Evolutionary conservation across 2,329 filamentous ascomycete genomes (phyloP).

Genomic region (Aspergillus pseudoterreus): DNA sequence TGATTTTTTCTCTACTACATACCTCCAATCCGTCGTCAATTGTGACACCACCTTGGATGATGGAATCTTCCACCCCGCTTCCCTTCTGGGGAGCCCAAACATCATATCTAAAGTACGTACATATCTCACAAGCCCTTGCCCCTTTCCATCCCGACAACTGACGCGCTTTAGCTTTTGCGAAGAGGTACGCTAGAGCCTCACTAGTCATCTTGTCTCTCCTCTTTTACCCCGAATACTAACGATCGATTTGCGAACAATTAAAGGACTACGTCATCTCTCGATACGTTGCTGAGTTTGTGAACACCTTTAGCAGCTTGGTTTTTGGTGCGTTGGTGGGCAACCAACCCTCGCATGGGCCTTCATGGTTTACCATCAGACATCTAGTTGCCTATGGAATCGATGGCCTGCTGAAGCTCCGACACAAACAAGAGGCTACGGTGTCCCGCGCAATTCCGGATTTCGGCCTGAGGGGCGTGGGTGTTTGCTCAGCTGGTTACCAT

Average conservation of each 20-base stretch:
- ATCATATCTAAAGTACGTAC: conserved; percentile 25
- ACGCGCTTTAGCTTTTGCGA: conserved; percentile 24
- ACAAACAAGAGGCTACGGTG: conserved; percentile 15
- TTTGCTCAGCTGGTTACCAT: conserved; percentile 28
- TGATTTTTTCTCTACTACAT: too few relatives aligned
- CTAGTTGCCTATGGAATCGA: conserved; percentile 39
- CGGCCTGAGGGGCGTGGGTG: conserved; percentile 34
- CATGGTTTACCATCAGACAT: too few relatives aligned
- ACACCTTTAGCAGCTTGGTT: conserved; percentile 41
- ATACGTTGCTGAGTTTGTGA: conserved; percentile 46
- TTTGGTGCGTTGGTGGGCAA: conserved; percentile 22
- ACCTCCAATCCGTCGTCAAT: neutral
- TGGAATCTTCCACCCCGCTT: neutral
- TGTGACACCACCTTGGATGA: neutral
- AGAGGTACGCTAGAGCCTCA: conserved; percentile 16
- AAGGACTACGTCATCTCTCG: conserved; percentile 41
- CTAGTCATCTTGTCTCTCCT: too few relatives aligned
- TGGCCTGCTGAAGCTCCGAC: conserved; percentile 28
- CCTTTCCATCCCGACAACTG: neutral
- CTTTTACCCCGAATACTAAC: too few relatives aligned
- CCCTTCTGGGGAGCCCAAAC: conserved; percentile 27
- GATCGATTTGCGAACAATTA: neutral
- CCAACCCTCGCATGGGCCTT: too few relatives aligned
- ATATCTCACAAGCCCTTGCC: neutral
- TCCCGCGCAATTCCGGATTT: conserved; percentile 34